Conservation (phyloP, 441 rosid genomes). For the Kokia cookei region DNA sequence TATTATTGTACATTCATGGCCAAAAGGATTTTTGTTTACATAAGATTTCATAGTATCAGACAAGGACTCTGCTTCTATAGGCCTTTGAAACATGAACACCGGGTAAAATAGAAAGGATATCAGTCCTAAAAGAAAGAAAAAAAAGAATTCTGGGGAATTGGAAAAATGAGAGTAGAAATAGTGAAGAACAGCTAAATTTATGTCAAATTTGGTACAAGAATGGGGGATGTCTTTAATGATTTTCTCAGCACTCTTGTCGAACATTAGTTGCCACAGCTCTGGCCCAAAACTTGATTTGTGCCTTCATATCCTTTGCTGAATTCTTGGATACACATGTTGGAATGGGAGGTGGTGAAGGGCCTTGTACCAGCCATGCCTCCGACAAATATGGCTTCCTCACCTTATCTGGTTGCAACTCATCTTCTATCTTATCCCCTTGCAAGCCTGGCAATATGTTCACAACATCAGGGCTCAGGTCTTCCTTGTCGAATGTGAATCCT, state of each 20-base stretch:
- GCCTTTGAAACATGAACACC: background rate
- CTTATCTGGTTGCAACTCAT: slow-evolving; percentile 11
- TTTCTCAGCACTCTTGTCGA: slow-evolving; percentile 39
- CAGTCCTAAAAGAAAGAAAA: background rate
- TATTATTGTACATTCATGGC: background rate
- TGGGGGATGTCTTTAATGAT: background rate
- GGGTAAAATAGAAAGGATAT: background rate
- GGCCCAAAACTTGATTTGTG: slow-evolving; percentile 82
- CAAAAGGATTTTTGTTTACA: background rate
- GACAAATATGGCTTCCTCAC: slow-evolving; percentile 27
- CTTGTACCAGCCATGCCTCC: slow-evolving; percentile 37
- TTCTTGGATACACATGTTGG: slow-evolving; percentile 45
- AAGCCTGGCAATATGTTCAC: slow-evolving; percentile 29
- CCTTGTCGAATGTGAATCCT: slow-evolving; percentile 35
- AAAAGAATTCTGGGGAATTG: background rate
- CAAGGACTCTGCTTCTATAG: background rate
- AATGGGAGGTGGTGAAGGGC: slow-evolving; percentile 30
- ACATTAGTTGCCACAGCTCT: slow-evolving; percentile 78
- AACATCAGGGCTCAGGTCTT: slow-evolving; percentile 22
- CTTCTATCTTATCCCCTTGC: slow-evolving; percentile 23
- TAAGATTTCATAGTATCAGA: background rate
- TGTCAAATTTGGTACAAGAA: background rate
- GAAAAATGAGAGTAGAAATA: background rate
- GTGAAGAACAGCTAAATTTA: background rate
- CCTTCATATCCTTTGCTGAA: slow-evolving; percentile 53